Evolutionary conservation across 495 filamentous ascomycete genomes (phyloP).

Genomic region (Penicillium odoratum): DNA sequence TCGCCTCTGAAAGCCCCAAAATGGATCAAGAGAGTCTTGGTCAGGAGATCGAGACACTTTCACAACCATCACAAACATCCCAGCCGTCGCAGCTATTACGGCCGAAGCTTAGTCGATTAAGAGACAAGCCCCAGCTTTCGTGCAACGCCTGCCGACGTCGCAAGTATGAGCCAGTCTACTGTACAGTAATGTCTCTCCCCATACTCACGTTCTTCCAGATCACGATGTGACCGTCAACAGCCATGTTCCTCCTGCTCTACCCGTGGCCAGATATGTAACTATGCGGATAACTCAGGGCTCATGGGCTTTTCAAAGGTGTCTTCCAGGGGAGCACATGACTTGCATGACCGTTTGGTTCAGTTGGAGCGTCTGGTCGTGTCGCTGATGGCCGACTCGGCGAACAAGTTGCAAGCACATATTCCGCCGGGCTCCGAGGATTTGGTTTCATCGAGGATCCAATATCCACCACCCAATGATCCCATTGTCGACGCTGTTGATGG

Average conservation of each 20-base stretch:
- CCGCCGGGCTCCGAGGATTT: no score
- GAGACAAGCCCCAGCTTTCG: neutral
- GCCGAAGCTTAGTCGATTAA: no score
- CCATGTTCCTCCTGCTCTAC: neutral
- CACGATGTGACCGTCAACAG: slow-evolving; percentile 21
- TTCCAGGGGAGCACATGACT: slow-evolving; percentile 5
- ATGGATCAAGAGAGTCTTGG: neutral
- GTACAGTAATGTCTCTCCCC: neutral
- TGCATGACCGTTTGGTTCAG: slow-evolving; percentile 24
- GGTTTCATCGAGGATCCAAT: no score
- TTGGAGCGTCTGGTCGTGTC: slow-evolving; percentile 23
- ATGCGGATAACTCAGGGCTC: slow-evolving; percentile 13
- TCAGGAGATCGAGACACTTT: neutral
- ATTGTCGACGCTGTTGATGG: no score
- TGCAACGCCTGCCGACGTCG: neutral
- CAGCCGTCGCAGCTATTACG: no score
- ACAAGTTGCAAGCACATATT: neutral
- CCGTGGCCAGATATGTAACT: slow-evolving; percentile 19
- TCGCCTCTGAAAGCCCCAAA: neutral
- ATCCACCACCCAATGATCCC: no score
- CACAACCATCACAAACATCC: no score
- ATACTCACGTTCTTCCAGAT: slow-evolving; percentile 9
- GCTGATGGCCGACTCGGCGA: slow-evolving; percentile 25
- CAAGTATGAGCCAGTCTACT: slow-evolving; percentile 1
- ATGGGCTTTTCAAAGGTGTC: slow-evolving; percentile 8